phyloP scores from a whole-genome alignment of 2,329 filamentous ascomycete species.

The Phaeosphaeriaceae sp. region DNA sequence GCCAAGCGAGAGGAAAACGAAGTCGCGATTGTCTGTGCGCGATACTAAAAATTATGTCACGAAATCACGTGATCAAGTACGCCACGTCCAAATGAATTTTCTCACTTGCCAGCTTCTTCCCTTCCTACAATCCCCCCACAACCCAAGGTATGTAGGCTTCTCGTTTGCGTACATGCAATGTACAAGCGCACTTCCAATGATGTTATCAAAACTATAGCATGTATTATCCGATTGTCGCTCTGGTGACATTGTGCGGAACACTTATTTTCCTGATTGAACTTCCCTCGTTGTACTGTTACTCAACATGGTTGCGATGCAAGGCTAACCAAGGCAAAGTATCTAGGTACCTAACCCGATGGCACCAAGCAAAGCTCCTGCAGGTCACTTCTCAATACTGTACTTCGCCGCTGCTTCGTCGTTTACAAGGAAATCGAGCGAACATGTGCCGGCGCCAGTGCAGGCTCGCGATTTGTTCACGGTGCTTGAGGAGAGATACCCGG shows the following conservation, averaged over 20 bases:
- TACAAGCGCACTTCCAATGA: constrained; percentile 31
- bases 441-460: constrained; percentile 69
- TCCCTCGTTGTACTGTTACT: neutral
- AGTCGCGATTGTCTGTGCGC: constrained; percentile 28
- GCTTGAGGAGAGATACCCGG: constrained; percentile 73
- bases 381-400: constrained; percentile 81
- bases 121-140: constrained; percentile 15
- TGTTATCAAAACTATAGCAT: constrained; percentile 53
- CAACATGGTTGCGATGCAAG: neutral
- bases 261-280: constrained; percentile 40
- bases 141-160: constrained; percentile 24
- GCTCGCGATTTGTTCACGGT: constrained; percentile 67
- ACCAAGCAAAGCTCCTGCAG: constrained; percentile 58
- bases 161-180: neutral
- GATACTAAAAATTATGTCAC: constrained; percentile 17
- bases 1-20: constrained; percentile 6
- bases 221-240: constrained; percentile 55
- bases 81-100: constrained; percentile 3
- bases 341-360: too few relatives aligned
- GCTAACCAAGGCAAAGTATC: constrained; percentile 18
- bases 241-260: constrained; percentile 39
- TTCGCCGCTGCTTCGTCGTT: constrained; percentile 78
- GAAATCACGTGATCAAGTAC: constrained; percentile 26
- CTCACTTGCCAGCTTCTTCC: neutral
- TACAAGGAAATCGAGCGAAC: constrained; percentile 71